Percentiles rank a stretch among this genome's conserved stretches.
Evolutionary conservation across 2,329 filamentous ascomycete species (phyloP).

Genomic region (Colletotrichum sojae): DNA sequence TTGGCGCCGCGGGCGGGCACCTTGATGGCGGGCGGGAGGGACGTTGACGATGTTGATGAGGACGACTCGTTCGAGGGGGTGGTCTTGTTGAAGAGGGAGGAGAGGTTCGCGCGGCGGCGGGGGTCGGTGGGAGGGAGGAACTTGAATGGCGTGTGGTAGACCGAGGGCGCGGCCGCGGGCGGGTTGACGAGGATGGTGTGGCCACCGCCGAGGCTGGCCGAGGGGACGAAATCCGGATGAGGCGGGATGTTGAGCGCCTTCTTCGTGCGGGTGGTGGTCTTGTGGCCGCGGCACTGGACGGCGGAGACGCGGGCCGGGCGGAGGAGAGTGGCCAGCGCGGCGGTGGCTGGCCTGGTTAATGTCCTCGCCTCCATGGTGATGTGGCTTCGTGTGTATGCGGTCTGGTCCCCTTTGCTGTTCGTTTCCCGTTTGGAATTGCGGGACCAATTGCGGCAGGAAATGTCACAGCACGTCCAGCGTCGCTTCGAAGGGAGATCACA

Average conservation of each 20-base stretch:
- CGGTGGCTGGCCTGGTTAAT: constrained; percentile 50
- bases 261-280: constrained; percentile 69
- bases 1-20: constrained; percentile 46
- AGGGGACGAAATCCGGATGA: constrained; percentile 70
- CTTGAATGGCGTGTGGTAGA: constrained; percentile 76
- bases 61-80: constrained; percentile 28
- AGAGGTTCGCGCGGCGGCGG: constrained; percentile 64
- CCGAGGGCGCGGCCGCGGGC: constrained; percentile 62
- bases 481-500: constrained; percentile 13
- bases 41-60: constrained; percentile 37
- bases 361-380: constrained; percentile 39
- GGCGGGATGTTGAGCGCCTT: constrained; percentile 71
- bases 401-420: background rate
- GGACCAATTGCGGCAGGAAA: constrained; percentile 1
- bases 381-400: background rate
- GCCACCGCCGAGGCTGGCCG: constrained; percentile 49
- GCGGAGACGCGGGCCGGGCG: constrained; percentile 39
- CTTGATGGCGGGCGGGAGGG: constrained; percentile 51
- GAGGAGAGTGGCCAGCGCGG: constrained; percentile 47
- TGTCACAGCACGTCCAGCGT: constrained; percentile 35
- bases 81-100: constrained; percentile 54
- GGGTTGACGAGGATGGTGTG: constrained; percentile 65
- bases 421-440: background rate
- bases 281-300: constrained; percentile 57
- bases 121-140: constrained; percentile 73